Base-by-base conservation (phyloP, 2,329 filamentous ascomycete genomes). In the Shiraia bambusicola region DNA sequence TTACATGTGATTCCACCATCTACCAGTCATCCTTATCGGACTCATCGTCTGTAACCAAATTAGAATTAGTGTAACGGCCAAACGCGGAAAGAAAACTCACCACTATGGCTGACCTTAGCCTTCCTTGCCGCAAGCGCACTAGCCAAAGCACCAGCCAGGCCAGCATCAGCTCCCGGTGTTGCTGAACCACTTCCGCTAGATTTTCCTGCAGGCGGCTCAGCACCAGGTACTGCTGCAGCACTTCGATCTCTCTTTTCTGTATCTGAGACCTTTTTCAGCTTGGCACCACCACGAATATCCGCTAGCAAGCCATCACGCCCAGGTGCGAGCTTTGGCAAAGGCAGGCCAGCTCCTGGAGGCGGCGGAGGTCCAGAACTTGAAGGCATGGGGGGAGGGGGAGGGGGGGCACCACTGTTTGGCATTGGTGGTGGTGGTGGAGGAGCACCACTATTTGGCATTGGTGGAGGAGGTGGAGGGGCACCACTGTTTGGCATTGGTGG, bases 21-120 rank as follows among this genome's bases (percentile, higher is more conserved):
- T 54, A 80, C 85, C 86, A 88, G 56, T 90, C 86, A 63, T 90
- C 86, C 46, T 88, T 83, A 54, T 88, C 84, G 55, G 76, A 74
- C 68, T 90, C 86, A 55, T 90, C 86, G 73, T 91, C 87, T 90
- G 53, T 25, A 49, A 15, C 26, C 14, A 15, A 45, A 47, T 71
- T 56, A 70, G 61, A 44, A 58, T 40, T 28, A 29, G 22, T 34
- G 29, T 36, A 50, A 42, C 35, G 10, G 27, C 34, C 16, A 29
- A 6, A 42, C 39, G 7, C 28, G 1, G 13, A 36, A 8, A 31
- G 15, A 37, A 10, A 7, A 59, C 58, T 82, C 82, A 96, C 92
- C 92, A 77, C 88, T 95, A 67, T 88, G 86, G 72, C 88, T 88
- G 66, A 96, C 92, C 77, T 95, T 95, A 70, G 89, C 83, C 76